These are phyloP conservation scores for Proliferodiscus dingleyae DNA, from an alignment of 2,329 filamentous ascomycete genomes.

Conservation along the genomic window DNA sequence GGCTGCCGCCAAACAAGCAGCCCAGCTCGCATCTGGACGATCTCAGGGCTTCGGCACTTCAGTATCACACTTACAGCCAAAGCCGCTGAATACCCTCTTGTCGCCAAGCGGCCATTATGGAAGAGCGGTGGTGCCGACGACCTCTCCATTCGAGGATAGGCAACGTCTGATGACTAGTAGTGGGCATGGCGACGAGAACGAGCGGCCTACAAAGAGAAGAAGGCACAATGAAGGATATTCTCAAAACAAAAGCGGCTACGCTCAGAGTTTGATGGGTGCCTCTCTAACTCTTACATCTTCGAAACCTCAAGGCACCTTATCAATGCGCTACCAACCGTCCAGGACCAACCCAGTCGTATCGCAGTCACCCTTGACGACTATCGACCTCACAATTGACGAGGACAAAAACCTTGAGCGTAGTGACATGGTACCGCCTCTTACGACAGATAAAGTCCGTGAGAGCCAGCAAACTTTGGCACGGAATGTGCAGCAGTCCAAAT, in stretches of 20 bases:
- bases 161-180: conserved; percentile 29
- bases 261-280: conserved; percentile 47
- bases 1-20: conserved; percentile 33
- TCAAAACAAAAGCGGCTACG: conserved; percentile 45
- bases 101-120: conserved; percentile 59
- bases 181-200: conserved; percentile 14
- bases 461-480: not conserved
- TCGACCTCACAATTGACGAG: conserved; percentile 26
- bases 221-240: conserved; percentile 34
- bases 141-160: conserved; percentile 62
- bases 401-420: conserved; percentile 6
- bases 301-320: conserved; percentile 21
- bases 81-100: conserved; percentile 58
- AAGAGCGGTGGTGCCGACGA: conserved; percentile 50
- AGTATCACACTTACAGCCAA: conserved; percentile 47
- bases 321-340: conserved; percentile 24
- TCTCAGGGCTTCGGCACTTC: conserved; percentile 22
- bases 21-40: conserved; percentile 18
- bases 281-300: conserved; percentile 39
- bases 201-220: conserved; percentile 39
- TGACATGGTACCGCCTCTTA: not conserved
- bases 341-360: conserved; percentile 9
- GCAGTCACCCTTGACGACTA: conserved; percentile 8
- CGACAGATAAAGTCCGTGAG: not conserved
- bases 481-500: conserved; percentile 12